These are phyloP conservation scores for Babesia caballi DNA, from an alignment of 169 alveolate genomes.

Conservation along the genomic window DNA sequence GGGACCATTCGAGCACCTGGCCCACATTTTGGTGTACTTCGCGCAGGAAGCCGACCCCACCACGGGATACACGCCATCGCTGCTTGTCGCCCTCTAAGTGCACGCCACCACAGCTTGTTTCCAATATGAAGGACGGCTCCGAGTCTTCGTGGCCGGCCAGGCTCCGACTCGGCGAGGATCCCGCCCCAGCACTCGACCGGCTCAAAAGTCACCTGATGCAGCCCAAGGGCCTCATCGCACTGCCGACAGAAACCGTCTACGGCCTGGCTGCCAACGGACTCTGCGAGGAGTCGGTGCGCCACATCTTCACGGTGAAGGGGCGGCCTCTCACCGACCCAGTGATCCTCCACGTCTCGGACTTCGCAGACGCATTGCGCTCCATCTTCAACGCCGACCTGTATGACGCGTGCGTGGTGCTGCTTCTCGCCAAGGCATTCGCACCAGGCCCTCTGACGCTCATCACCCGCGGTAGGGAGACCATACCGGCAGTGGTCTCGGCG, in stretches of 20 bases:
- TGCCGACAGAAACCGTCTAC: conserved; percentile 97
- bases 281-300: conserved; percentile 80
- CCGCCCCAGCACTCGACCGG: background rate
- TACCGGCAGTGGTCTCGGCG: conserved; percentile 84
- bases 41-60: background rate
- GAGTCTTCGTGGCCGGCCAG: background rate
- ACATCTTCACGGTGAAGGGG: conserved; percentile 87
- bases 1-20: background rate
- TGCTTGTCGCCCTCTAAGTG: background rate
- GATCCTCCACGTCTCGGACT: conserved; percentile 87
- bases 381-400: conserved; percentile 75
- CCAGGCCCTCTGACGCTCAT: conserved; percentile 95
- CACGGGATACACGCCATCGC: conserved; percentile 23
- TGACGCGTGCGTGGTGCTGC: conserved; percentile 66
- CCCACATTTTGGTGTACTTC: background rate
- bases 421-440: conserved; percentile 82
- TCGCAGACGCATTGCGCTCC: conserved; percentile 77
- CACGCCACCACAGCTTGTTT: background rate
- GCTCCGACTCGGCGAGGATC: background rate
- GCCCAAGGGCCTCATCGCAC: conserved; percentile 87
- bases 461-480: conserved; percentile 76
- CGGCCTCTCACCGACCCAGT: conserved; percentile 94
- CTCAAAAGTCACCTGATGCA: conserved; percentile 41
- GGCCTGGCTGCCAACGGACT: conserved; percentile 96
- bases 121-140: background rate